Evolutionary conservation across 2,329 filamentous ascomycete species (phyloP).

Genomic region (Magnaporthiopsis rhizophila): DNA sequence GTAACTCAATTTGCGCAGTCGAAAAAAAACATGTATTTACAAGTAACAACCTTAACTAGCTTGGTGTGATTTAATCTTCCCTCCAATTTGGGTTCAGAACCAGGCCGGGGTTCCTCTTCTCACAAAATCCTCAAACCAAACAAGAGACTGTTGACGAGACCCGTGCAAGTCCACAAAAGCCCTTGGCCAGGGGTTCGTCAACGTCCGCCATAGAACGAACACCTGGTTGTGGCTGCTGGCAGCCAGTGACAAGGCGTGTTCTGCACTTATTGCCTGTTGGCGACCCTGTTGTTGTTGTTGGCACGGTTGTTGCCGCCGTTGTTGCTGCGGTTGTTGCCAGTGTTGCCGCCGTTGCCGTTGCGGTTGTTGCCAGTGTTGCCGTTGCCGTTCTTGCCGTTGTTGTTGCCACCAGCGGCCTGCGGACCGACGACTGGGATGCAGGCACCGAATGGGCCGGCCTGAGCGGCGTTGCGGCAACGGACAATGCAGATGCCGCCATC

Average conservation of each 20-base stretch:
- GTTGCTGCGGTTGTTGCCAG: too few relatives aligned
- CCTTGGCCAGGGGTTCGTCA: too few relatives aligned
- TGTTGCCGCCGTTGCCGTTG: too few relatives aligned
- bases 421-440: constrained; percentile 39
- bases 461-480: constrained; percentile 49
- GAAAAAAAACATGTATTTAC: not conserved
- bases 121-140: not conserved
- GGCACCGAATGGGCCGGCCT: constrained; percentile 31
- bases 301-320: too few relatives aligned
- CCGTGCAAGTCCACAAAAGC: too few relatives aligned
- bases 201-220: too few relatives aligned
- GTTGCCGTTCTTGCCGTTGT: constrained; percentile 17
- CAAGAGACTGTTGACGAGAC: too few relatives aligned
- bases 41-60: not conserved
- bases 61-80: not conserved
- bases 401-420: constrained; percentile 19
- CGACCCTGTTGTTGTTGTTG: too few relatives aligned
- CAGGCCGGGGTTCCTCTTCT: not conserved
- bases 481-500: constrained; percentile 52
- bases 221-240: too few relatives aligned
- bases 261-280: too few relatives aligned
- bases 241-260: too few relatives aligned
- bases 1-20: not conserved
- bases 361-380: constrained; percentile 25
- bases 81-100: not conserved